Conservation (phyloP, 306 rosid genomes). For the Prunus kanzakura region DNA sequence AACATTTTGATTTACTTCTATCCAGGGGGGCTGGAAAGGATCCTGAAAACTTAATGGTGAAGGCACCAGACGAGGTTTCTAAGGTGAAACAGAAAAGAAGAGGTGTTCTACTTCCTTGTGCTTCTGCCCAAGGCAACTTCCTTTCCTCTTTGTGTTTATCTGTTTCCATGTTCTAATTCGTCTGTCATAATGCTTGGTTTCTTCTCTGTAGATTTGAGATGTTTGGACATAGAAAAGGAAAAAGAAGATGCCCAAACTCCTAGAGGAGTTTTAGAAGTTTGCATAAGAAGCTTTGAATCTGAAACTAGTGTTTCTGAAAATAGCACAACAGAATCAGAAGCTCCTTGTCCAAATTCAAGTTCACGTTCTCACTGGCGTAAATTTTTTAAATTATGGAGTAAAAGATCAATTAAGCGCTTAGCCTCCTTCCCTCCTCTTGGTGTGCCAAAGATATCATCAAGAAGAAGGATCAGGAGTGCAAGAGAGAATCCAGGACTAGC, state of each 20-base stretch:
- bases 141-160: neutral
- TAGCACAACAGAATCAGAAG: conserved; percentile 20
- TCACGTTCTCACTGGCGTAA: conserved; percentile 43
- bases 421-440: conserved; percentile 48
- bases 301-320: conserved; percentile 23
- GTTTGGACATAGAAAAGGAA: conserved; percentile 60
- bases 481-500: conserved; percentile 35
- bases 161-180: neutral
- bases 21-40: conserved; percentile 32
- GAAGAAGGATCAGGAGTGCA: conserved; percentile 46
- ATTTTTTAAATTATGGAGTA: conserved; percentile 44
- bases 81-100: conserved; percentile 17
- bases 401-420: conserved; percentile 36
- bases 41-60: conserved; percentile 15
- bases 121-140: conserved; percentile 52
- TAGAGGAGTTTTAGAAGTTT: conserved; percentile 76
- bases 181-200: conserved; percentile 1
- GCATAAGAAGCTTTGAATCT: conserved; percentile 26
- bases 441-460: conserved; percentile 46
- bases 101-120: conserved; percentile 24
- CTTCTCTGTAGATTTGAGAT: conserved; percentile 52
- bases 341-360: conserved; percentile 24
- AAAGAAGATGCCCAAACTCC: conserved; percentile 60
- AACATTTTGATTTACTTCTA: conserved; percentile 7
- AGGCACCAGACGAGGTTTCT: conserved; percentile 12